Evolutionary conservation across 352 stramenopile species (phyloP).

Genomic region (Pythium sukuiense): DNA sequence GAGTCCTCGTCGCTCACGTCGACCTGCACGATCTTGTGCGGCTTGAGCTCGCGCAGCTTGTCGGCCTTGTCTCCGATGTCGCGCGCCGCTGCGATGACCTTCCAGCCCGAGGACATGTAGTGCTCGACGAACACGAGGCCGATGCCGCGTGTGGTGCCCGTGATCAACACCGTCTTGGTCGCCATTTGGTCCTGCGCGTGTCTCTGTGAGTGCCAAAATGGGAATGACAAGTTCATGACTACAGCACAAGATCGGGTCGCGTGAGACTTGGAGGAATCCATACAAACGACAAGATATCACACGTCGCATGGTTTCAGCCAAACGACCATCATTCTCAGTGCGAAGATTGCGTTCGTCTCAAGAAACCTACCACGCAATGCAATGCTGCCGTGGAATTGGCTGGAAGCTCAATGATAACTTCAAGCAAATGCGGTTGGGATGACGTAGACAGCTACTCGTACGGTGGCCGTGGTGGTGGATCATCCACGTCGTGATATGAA

Average conservation of each 20-base stretch:
- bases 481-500: too few relatives aligned
- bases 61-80: constrained; percentile 19
- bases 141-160: constrained; percentile 31
- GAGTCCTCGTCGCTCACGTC: constrained; percentile 47
- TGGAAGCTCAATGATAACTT: too few relatives aligned
- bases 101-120: constrained; percentile 22
- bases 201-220: background rate
- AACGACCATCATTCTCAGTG: too few relatives aligned
- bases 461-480: too few relatives aligned
- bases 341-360: too few relatives aligned
- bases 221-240: background rate
- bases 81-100: constrained; percentile 29
- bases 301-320: too few relatives aligned
- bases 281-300: too few relatives aligned
- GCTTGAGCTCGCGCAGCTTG: constrained; percentile 34
- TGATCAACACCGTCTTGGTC: constrained; percentile 35
- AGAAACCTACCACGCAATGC: too few relatives aligned
- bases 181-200: constrained; percentile 3
- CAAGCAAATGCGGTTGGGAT: too few relatives aligned
- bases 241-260: background rate
- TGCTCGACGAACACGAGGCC: constrained; percentile 29
- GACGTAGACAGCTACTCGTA: too few relatives aligned
- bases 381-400: too few relatives aligned
- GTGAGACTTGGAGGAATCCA: too few relatives aligned
- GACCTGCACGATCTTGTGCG: constrained; percentile 45